Evolutionary conservation across 164 flowering plant genomes (phyloP).

Genomic region (Sedum album): DNA sequence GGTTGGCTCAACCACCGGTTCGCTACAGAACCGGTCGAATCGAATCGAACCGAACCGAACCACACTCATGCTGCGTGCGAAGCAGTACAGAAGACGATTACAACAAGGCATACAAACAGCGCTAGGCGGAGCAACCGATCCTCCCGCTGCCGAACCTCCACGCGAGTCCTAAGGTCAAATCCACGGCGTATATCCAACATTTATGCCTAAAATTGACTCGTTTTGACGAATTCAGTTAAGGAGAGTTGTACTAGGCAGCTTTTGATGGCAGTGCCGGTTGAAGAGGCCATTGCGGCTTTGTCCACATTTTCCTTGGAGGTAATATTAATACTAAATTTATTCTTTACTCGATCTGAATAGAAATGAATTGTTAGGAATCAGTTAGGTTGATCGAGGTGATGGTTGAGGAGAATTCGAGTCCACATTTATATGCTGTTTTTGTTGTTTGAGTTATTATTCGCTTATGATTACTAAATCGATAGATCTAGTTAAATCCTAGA

Average conservation of each 20-base stretch:
- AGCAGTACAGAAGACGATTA: background rate
- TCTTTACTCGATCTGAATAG: background rate
- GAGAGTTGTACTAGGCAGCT: too few relatives aligned
- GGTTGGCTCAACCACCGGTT: background rate
- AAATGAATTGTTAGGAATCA: background rate
- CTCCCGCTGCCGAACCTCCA: too few relatives aligned
- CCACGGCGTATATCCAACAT: too few relatives aligned
- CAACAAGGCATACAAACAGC: background rate
- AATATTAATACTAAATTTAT: background rate
- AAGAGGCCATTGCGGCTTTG: conserved; percentile 95
- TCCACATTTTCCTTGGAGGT: conserved; percentile 96
- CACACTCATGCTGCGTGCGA: background rate
- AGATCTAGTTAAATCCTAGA: too few relatives aligned
- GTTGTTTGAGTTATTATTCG: too few relatives aligned
- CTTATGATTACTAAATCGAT: too few relatives aligned
- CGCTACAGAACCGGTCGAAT: too few relatives aligned
- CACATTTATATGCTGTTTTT: too few relatives aligned
- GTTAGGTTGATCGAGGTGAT: background rate
- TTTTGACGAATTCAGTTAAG: background rate
- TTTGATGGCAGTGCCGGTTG: conserved; percentile 79
- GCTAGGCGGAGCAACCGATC: background rate
- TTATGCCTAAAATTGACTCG: background rate
- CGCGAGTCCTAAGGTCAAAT: too few relatives aligned
- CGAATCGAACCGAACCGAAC: conserved; percentile 1
- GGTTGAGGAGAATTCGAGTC: too few relatives aligned